Evolutionary conservation across 2,329 filamentous ascomycete genomes (phyloP).

Genomic region (Myriosclerotinia duriaeana): DNA sequence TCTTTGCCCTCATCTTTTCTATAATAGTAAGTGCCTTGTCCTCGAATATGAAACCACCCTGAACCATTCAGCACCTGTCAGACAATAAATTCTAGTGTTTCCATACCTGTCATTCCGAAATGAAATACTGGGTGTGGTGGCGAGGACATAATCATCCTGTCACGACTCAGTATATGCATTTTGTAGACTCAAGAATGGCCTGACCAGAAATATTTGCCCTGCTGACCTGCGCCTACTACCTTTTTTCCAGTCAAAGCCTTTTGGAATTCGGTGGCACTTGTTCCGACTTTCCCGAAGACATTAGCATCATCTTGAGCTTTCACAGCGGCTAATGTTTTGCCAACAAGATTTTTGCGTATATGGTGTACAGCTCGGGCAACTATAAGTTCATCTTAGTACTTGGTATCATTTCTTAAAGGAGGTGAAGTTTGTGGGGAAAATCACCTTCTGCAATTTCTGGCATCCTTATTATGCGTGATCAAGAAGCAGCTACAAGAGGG

Average conservation of each 20-base stretch:
- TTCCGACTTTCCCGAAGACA: constrained; percentile 89
- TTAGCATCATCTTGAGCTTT: constrained; percentile 75
- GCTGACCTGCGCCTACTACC: constrained; percentile 68
- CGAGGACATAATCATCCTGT: constrained; percentile 66
- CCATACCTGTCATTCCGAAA: constrained; percentile 67
- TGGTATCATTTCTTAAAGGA: background rate
- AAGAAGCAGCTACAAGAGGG: background rate
- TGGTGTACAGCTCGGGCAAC: constrained; percentile 86
- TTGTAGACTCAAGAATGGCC: background rate
- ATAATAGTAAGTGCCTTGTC: constrained; percentile 77
- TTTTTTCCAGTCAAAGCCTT: constrained; percentile 73
- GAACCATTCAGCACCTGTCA: constrained; percentile 22
- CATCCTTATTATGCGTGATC: constrained; percentile 44
- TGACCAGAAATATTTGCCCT: constrained; percentile 95
- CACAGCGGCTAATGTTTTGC: constrained; percentile 72
- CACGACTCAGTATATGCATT: constrained; percentile 9
- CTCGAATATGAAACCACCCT: constrained; percentile 84
- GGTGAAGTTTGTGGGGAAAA: constrained; percentile 12
- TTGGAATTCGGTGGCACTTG: constrained; percentile 71
- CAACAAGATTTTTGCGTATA: constrained; percentile 78
- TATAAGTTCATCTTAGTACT: constrained; percentile 36
- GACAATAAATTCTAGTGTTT: background rate
- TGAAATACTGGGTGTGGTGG: constrained; percentile 88
- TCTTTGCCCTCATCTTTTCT: constrained; percentile 52
- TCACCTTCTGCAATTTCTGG: constrained; percentile 63